Evolutionary conservation across 208 protist species (phyloP).

Genomic region (Acanthamoeba culbertsoni): DNA sequence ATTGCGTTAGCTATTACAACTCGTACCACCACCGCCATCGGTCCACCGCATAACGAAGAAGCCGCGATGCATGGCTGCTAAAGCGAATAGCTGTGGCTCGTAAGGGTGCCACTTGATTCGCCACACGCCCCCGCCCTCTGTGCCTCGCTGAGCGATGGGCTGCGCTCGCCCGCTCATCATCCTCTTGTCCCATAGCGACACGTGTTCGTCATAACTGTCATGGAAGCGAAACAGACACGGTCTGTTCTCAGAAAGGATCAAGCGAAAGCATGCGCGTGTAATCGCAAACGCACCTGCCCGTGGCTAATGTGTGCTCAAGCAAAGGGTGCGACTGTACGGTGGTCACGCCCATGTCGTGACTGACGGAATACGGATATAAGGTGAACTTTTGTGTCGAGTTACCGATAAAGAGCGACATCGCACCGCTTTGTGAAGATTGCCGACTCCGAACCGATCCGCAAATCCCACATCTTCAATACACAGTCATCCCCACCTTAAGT

Average conservation of each 20-base stretch:
- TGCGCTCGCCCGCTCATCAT: constrained; percentile 3
- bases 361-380: not conserved
- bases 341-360: constrained; percentile 57
- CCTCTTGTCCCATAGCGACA: constrained; percentile 39
- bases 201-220: constrained; percentile 42
- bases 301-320: constrained; percentile 6
- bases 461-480: constrained; percentile 28
- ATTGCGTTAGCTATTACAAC: not conserved
- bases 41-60: constrained; percentile 13
- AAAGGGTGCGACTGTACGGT: constrained; percentile 32
- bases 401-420: not conserved
- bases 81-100: not conserved
- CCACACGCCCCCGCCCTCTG: constrained; percentile 49
- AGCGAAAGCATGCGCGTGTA: not conserved
- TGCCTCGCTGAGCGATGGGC: not conserved
- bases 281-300: not conserved
- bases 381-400: not conserved
- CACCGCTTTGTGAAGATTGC: constrained; percentile 41
- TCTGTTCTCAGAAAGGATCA: not conserved
- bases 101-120: constrained; percentile 50
- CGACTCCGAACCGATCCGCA: not conserved
- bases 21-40: not conserved
- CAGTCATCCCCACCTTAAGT: constrained; percentile 37
- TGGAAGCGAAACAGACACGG: not conserved
- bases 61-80: constrained; percentile 42